Base-by-base conservation (phyloP, 192 early-diverging fungal genomes). In the Rhizophagus prolifer region DNA sequence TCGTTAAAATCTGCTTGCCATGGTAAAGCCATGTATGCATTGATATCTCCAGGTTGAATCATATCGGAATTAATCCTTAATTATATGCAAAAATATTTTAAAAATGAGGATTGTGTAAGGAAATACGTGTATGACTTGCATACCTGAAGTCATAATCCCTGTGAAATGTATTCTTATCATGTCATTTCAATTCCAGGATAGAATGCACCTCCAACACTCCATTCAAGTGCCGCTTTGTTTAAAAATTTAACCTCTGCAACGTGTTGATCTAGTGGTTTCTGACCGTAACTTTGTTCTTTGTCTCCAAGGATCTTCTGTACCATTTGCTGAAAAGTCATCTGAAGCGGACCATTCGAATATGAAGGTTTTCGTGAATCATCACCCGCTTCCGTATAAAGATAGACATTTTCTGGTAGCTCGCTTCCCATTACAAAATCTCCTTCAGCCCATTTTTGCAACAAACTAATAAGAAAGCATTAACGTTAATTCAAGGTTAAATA, bases 1-100 rank as follows among this genome's bases (percentile, higher is more conserved):
- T 73, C 72, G 16, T 36, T 36, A 73, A 73, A 73, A 73, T 60
- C 72, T 1, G 58, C 72, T 73, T 73, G 72, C 72, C 58, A 73
- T 44, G 72, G 58, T 73, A 73, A 25, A n/a, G n/a, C n/a, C n/a
- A n/a, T n/a, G n/a, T n/a, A n/a, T n/a, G n/a, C n/a, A n/a, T n/a
- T n/a, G n/a, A 73, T 60, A 61, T 60, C 54, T n/a, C 72, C 72
- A 38, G 72, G 72, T 13, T 34, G 3, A n/a, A 60, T 41, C 10
- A n/a, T 23, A 23, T 58, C 16, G 25, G 72, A 31, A 61, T 73
- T 60, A 41, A 73, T 73, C 34, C 72, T 73, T 13, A 0, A 14
- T 16, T 2, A 16, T 9, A 73, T 60, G 3, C 31, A 4, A 16
- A 19, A 1, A 50, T 4, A 10, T 26, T 8, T 38, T 4, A 38